phyloP scores from a whole-genome alignment of 2,329 filamentous ascomycete genomes.

The Trichoderma koningii region DNA sequence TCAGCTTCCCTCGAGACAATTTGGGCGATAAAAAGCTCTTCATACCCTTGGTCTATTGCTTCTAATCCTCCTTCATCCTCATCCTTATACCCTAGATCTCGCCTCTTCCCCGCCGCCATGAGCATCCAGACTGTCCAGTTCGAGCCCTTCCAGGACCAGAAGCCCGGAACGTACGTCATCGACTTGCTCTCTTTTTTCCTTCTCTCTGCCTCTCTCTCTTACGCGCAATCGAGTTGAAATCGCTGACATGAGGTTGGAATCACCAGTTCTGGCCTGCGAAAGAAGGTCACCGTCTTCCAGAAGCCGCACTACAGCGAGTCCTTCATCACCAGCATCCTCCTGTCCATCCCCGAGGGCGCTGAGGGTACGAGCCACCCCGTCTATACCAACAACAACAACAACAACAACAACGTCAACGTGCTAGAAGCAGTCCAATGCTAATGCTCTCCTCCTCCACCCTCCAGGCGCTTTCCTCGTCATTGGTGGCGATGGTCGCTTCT shows the following conservation, averaged over 20 bases:
- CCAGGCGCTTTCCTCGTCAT: constrained; percentile 85
- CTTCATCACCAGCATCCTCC: constrained; percentile 89
- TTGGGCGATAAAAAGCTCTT: constrained; percentile 10
- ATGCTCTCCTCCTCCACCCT: constrained; percentile 17
- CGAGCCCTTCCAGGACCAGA: constrained; percentile 90
- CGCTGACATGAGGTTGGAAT: constrained; percentile 27
- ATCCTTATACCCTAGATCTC: background rate
- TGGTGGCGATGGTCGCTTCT: constrained; percentile 94
- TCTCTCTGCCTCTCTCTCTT: constrained; percentile 5
- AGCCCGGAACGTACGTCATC: constrained; percentile 91
- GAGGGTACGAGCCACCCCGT: constrained; percentile 57
- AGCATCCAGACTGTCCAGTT: constrained; percentile 74
- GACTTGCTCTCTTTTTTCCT: constrained; percentile 30
- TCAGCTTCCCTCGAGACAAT: constrained; percentile 1
- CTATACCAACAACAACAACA: no score
- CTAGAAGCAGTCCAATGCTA: constrained; percentile 2
- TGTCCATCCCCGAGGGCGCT: constrained; percentile 93
- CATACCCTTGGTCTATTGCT: background rate
- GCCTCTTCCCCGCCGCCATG: constrained; percentile 54
- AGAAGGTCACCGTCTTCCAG: constrained; percentile 98
- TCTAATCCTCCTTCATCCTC: background rate
- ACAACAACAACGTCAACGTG: no score
- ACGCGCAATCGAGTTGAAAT: background rate
- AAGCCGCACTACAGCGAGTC: constrained; percentile 93
- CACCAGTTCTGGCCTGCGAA: constrained; percentile 88